Conservation (phyloP, 805 yeast genomes). For the Candida easanensis region DNA sequence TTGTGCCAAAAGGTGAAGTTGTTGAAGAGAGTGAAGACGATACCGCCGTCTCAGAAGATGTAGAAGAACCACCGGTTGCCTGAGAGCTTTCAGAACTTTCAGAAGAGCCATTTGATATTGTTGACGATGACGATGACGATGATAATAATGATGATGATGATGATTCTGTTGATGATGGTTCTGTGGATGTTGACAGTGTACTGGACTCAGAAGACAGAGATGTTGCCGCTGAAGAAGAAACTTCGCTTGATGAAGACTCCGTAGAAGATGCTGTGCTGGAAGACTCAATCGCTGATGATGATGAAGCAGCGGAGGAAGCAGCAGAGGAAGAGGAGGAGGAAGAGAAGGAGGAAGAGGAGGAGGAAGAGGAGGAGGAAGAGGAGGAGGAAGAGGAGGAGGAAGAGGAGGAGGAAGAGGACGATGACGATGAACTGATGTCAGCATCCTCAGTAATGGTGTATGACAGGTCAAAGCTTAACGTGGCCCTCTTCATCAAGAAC, state of each 20-base stretch:
- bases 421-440: conserved; percentile 14
- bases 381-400: not conserved
- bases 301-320: conserved; percentile 8
- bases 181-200: not conserved
- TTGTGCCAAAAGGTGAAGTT: not conserved
- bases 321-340: conserved; percentile 5
- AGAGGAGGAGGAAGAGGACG: not conserved
- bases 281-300: not conserved
- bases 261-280: not conserved
- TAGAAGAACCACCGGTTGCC: too few relatives aligned
- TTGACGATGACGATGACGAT: not conserved
- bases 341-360: too few relatives aligned
- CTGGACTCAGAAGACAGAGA: not conserved
- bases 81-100: too few relatives aligned
- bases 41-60: not conserved
- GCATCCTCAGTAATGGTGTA: conserved; percentile 6
- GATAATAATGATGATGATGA: not conserved
- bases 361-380: conserved; percentile 16
- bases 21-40: not conserved
- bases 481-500: conserved; percentile 13
- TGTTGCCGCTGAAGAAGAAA: not conserved
- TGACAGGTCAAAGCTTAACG: conserved; percentile 4
- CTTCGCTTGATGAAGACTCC: not conserved
- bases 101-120: conserved; percentile 15
- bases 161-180: not conserved